Evolutionary conservation across 2,329 filamentous ascomycete genomes (phyloP).

Genomic region (Aspergillus uvarum): DNA sequence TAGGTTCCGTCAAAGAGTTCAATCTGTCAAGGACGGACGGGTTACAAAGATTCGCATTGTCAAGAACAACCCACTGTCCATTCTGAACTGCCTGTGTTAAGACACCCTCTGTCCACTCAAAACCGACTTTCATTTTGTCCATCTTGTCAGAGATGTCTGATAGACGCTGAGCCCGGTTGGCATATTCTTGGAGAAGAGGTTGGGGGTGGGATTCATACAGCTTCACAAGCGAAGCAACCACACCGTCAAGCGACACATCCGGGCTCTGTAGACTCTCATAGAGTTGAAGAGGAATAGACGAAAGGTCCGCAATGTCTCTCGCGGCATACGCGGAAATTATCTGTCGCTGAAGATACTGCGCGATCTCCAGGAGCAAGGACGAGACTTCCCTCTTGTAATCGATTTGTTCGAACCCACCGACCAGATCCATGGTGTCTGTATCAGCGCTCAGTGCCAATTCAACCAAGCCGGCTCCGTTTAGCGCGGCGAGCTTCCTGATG

Average conservation of each 20-base stretch:
- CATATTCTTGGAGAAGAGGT: slow-evolving; percentile 49
- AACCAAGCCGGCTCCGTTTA: slow-evolving; percentile 72
- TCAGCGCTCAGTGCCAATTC: slow-evolving; percentile 91
- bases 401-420: slow-evolving; percentile 94
- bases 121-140: slow-evolving; percentile 67
- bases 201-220: slow-evolving; percentile 45
- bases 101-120: slow-evolving; percentile 94
- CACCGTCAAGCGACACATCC: slow-evolving; percentile 30
- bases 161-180: slow-evolving; percentile 52
- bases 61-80: slow-evolving; percentile 89
- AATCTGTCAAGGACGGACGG: slow-evolving; percentile 90
- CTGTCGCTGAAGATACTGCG: slow-evolving; percentile 51
- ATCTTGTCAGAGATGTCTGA: slow-evolving; percentile 57
- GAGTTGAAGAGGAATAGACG: slow-evolving; percentile 31
- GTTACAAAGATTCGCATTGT: slow-evolving; percentile 96
- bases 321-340: slow-evolving; percentile 33
- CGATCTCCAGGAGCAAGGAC: slow-evolving; percentile 56
- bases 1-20: slow-evolving; percentile 90
- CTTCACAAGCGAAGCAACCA: slow-evolving; percentile 33
- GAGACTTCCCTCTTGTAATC: slow-evolving; percentile 75
- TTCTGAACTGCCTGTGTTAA: slow-evolving; percentile 82
- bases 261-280: slow-evolving; percentile 32
- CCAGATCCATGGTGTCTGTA: slow-evolving; percentile 93
- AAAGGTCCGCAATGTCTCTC: slow-evolving; percentile 20
- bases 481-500: slow-evolving; percentile 75